Percentiles rank a stretch among this genome's conserved stretches.
Conservation (phyloP, 2,329 filamentous ascomycete genomes). For the Aspergillus ibericus region DNA sequence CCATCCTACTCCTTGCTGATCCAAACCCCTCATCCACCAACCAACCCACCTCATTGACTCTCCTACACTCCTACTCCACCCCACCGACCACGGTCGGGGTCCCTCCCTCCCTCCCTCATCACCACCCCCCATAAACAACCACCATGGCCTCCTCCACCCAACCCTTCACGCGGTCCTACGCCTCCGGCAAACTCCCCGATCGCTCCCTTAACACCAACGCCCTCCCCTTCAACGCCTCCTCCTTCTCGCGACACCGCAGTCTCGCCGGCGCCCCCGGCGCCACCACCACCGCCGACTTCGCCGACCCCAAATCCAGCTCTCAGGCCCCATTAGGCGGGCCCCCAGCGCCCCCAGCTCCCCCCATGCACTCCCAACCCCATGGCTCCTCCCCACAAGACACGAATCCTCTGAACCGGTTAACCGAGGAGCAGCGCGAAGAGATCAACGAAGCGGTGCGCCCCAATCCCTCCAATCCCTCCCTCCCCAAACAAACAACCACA, state of each 20-base stretch:
- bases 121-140: slow-evolving; percentile 8
- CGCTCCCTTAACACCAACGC: slow-evolving; percentile 45
- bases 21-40: neutral
- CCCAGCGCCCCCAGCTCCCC: neutral
- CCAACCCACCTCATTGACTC: neutral
- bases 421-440: slow-evolving; percentile 88
- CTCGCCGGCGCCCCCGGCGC: slow-evolving; percentile 36
- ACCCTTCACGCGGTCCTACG: slow-evolving; percentile 56
- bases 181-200: slow-evolving; percentile 55
- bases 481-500: neutral
- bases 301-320: slow-evolving; percentile 32
- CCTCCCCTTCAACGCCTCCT: slow-evolving; percentile 45
- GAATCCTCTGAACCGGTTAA: slow-evolving; percentile 59
- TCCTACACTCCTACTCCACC: neutral
- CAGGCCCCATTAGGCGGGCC: slow-evolving; percentile 17
- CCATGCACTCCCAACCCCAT: slow-evolving; percentile 40
- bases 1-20: neutral
- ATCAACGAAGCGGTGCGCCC: slow-evolving; percentile 79
- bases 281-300: slow-evolving; percentile 28
- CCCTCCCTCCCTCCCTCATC: neutral
- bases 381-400: slow-evolving; percentile 44
- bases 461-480: neutral
- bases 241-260: slow-evolving; percentile 43
- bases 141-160: slow-evolving; percentile 56
- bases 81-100: neutral